Evolutionary conservation across 2,329 filamentous ascomycete genomes (phyloP).

Genomic region (Aspergillus eucalypticola): DNA sequence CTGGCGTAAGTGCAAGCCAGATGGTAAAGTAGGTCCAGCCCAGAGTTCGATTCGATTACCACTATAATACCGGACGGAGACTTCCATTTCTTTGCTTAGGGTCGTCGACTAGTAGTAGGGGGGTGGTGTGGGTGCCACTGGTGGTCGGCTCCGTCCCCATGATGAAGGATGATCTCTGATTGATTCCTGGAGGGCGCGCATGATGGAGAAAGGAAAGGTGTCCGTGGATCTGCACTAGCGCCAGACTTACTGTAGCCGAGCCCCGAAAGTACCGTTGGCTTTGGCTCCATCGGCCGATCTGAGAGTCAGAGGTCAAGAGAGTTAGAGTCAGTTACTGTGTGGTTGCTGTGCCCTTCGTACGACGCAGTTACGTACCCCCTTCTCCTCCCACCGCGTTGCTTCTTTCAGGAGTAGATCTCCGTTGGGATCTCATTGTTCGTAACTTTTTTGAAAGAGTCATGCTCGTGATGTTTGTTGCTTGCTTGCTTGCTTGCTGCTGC

Average conservation of each 20-base stretch:
- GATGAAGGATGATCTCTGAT: constrained; percentile 21
- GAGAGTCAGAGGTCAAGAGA: neutral
- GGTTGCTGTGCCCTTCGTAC: constrained; percentile 7
- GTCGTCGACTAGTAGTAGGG: too few species aligned
- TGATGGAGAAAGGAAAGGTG: constrained; percentile 21
- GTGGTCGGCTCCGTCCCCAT: constrained; percentile 6
- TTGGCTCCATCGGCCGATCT: constrained; percentile 15
- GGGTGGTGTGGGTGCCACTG: too few species aligned
- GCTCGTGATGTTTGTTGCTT: too few species aligned
- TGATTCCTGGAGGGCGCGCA: constrained; percentile 13
- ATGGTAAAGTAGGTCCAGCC: too few species aligned
- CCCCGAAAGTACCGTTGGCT: constrained; percentile 19
- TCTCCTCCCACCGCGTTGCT: neutral
- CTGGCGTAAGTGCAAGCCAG: neutral
- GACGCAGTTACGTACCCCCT: constrained; percentile 13
- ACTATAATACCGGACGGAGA: constrained; percentile 10
- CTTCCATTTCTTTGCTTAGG: too few species aligned
- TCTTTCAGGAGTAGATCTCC: neutral
- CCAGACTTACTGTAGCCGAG: constrained; percentile 24
- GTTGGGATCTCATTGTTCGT: neutral
- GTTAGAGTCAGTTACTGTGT: too few species aligned
- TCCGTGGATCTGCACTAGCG: constrained; percentile 30
- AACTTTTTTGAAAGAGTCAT: neutral
- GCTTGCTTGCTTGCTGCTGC: too few species aligned
- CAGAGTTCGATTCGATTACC: constrained; percentile 7